Evolutionary conservation across 2,329 filamentous ascomycete genomes (phyloP), one percentile per base, ranked within the genome.

Genomic region (Neopestalotiopsis rosae): DNA sequence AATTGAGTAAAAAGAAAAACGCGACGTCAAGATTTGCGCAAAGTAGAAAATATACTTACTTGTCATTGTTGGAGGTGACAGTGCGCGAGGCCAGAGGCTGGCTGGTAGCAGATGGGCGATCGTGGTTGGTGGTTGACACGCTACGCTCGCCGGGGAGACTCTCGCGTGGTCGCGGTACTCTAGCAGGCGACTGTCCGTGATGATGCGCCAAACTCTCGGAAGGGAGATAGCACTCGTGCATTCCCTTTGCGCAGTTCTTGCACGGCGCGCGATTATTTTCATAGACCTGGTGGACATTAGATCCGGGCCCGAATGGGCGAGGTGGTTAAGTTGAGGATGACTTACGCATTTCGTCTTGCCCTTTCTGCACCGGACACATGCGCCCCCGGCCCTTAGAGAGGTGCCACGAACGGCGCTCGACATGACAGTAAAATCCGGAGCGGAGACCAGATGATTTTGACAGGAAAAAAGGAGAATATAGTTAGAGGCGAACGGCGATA

Each of bases 221-320:
- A 52, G 88, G 88, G 24, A 90, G 80, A 77, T 89, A 90, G 80
- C 88, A 90, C 68, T 89, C 87, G 78, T 90, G 88, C 86, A 89
- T 86, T 69, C 88, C 88, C 79, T 90, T 90, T 62, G 87, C 86
- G 79, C 88, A 90, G 79, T 90, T 90, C 77, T 88, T 88, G 81
- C 88, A 90, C 13, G 88, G 88, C n/a, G 87, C 86, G 76, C 87
- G 83, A 65, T 87, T 87, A 74, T 88, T 89, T 71, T 89, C 88
- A 80, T 90, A 90, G 74, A 89, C 87, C 71, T 88, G 89, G 74
- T 89, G 89, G 65, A 87, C 89, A 79, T 90, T 89, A 62, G 58
- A 52, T 30, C 52, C 30, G 14, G 24, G 20, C 56, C 32, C n/a
- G 14, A 17, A 34, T 20, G 64, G 34, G 64, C 49, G 45, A 62